A percentile compares a stretch with the other conserved stretches of the same genome.
Conservation (phyloP, 345 rosid species). For the Aegle marmelos region DNA sequence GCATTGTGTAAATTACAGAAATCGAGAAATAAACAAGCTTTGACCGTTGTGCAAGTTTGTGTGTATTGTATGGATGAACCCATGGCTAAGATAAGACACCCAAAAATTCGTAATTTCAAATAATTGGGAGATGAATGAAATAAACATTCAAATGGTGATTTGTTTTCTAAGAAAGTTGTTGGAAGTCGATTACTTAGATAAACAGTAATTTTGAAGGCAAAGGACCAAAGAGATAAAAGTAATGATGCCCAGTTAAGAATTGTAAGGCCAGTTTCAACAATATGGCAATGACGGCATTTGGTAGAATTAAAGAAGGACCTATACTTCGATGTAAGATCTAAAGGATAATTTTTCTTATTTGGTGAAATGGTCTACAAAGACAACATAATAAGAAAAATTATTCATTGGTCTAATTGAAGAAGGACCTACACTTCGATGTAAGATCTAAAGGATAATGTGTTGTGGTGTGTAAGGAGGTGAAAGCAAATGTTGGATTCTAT, state of each 20-base stretch:
- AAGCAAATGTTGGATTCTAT: not conserved
- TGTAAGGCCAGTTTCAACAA: not conserved
- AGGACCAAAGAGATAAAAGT: not conserved
- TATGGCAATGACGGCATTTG: not conserved
- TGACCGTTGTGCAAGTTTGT: not conserved
- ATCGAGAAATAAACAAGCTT: not conserved
- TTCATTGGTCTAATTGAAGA: not conserved
- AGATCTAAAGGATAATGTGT: not conserved
- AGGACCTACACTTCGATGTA: not conserved
- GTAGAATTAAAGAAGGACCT: no score
- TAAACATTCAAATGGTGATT: not conserved
- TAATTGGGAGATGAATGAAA: not conserved
- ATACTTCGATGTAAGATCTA: no score
- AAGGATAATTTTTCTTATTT: no score
- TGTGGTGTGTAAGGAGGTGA: not conserved
- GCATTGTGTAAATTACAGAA: not conserved
- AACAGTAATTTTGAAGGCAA: not conserved
- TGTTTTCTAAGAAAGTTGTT: not conserved
- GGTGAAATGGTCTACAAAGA: not conserved
- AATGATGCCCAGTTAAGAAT: not conserved
- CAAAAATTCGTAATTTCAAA: not conserved
- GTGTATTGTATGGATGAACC: not conserved
- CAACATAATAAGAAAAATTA: not conserved
- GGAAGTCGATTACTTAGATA: not conserved
- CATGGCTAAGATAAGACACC: not conserved